Evolutionary conservation across 2,329 filamentous ascomycete genomes (phyloP).

Genomic region (Penicillium sp.): DNA sequence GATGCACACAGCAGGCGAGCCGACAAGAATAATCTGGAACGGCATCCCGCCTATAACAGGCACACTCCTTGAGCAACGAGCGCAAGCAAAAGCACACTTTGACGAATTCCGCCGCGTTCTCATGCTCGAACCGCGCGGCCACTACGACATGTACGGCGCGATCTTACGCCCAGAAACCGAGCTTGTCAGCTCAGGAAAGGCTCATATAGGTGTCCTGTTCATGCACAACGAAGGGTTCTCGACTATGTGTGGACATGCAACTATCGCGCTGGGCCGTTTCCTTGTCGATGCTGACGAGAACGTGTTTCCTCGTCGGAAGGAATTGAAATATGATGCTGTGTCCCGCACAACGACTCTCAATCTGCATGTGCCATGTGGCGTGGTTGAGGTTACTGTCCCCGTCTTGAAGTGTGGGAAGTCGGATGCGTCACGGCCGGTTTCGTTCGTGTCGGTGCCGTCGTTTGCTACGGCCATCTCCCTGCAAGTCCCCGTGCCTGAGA

Average conservation of each 20-base stretch:
- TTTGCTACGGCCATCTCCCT: constrained; percentile 39
- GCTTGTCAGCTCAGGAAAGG: constrained; percentile 38
- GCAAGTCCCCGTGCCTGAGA: constrained; percentile 28
- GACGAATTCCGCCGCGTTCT: constrained; percentile 44
- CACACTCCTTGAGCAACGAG: constrained; percentile 43
- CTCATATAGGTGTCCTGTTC: constrained; percentile 51
- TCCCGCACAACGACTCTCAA: constrained; percentile 31
- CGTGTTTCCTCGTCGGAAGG: constrained; percentile 40
- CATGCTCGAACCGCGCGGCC: constrained; percentile 51
- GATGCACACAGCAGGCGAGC: constrained; percentile 52
- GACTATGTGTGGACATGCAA: constrained; percentile 54
- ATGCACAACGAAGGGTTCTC: constrained; percentile 50
- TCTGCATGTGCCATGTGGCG: constrained; percentile 48
- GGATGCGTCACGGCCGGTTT: constrained; percentile 40
- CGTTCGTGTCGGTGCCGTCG: constrained; percentile 45
- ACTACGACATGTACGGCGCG: constrained; percentile 54
- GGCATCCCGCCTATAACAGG: constrained; percentile 42
- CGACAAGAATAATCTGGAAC: constrained; percentile 47
- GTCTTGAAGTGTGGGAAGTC: constrained; percentile 31
- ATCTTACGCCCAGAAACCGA: constrained; percentile 46
- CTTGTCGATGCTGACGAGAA: constrained; percentile 43
- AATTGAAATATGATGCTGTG: constrained; percentile 29
- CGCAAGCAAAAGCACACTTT: constrained; percentile 37
- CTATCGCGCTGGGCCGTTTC: constrained; percentile 50
- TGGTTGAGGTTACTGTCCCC: constrained; percentile 45